Conservation (phyloP, 495 filamentous ascomycete genomes). For the Trichoderma virens region DNA sequence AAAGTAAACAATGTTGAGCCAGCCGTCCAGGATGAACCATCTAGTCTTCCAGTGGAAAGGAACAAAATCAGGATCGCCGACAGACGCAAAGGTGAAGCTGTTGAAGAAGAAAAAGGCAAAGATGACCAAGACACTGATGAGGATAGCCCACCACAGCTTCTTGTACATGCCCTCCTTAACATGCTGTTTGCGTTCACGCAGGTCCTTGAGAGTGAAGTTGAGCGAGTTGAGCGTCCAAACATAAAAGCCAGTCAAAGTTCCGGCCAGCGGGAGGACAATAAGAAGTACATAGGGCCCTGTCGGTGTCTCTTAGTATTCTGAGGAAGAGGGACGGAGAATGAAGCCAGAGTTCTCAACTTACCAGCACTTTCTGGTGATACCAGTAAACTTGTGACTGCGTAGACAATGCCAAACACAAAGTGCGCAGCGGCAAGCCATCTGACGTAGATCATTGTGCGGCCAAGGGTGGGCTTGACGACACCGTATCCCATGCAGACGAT, state of each 20-base stretch:
- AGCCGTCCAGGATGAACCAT: slow-evolving; percentile 97
- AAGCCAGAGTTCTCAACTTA: slow-evolving; percentile 20
- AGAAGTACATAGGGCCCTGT: slow-evolving; percentile 84
- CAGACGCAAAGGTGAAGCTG: slow-evolving; percentile 84
- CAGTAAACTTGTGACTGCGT: slow-evolving; percentile 80
- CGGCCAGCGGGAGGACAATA: slow-evolving; percentile 87
- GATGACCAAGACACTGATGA: slow-evolving; percentile 85
- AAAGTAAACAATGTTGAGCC: slow-evolving; percentile 94
- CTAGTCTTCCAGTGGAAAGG: slow-evolving; percentile 92
- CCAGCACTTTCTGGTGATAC: slow-evolving; percentile 72
- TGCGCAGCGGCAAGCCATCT: slow-evolving; percentile 85
- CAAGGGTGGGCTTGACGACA: slow-evolving; percentile 91
- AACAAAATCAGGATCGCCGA: slow-evolving; percentile 74
- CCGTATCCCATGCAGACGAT: slow-evolving; percentile 99
- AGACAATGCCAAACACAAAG: slow-evolving; percentile 92
- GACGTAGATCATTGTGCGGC: slow-evolving; percentile 88
- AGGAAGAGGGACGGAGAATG: background rate
- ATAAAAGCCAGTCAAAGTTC: slow-evolving; percentile 92
- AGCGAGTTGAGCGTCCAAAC: slow-evolving; percentile 97
- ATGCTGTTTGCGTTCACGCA: slow-evolving; percentile 86
- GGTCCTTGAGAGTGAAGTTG: slow-evolving; percentile 89
- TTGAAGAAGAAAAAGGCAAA: slow-evolving; percentile 96
- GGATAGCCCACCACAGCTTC: slow-evolving; percentile 97
- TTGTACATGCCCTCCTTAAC: slow-evolving; percentile 94
- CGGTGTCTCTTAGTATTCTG: background rate